A percentile compares a stretch with the other conserved stretches of the same genome.
Evolutionary conservation across 2,329 filamentous ascomycete species (phyloP).

Genomic region (Leptographium wingfieldii): DNA sequence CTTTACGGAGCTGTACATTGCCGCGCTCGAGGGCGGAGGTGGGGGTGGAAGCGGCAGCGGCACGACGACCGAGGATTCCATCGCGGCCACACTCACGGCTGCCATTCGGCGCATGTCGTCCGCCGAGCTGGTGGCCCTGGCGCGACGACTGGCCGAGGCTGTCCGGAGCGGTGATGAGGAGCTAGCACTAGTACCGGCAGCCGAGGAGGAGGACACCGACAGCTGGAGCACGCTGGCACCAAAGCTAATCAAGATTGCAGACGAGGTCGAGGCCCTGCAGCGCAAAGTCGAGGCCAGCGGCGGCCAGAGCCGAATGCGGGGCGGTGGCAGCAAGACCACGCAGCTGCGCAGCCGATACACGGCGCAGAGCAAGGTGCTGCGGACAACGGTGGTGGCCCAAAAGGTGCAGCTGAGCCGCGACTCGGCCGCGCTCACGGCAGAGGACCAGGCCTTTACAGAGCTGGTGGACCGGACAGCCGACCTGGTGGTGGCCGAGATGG

Average conservation of each 20-base stretch:
- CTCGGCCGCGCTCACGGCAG: conserved; percentile 54
- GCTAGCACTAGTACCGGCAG: conserved; percentile 23
- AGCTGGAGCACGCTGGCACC: conserved; percentile 14
- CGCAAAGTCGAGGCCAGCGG: conserved; percentile 30
- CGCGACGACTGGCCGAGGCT: conserved; percentile 28
- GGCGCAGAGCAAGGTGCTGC: conserved; percentile 53
- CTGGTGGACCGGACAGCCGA: conserved; percentile 46
- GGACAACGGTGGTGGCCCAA: conserved; percentile 70
- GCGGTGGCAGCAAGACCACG: not conserved
- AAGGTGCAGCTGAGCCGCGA: conserved; percentile 70
- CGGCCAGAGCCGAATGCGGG: conserved; percentile 8
- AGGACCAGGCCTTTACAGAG: conserved; percentile 58
- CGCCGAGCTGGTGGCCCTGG: conserved; percentile 28
- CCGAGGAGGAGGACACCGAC: conserved; percentile 11
- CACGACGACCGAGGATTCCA: conserved; percentile 21
- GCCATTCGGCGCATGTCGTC: conserved; percentile 49
- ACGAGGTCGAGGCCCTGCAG: conserved; percentile 33
- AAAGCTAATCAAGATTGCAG: conserved; percentile 28
- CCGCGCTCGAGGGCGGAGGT: conserved; percentile 29
- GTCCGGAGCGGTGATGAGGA: conserved; percentile 23
- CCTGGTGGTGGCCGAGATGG: conserved; percentile 27
- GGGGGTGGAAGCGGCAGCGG: conserved; percentile 18
- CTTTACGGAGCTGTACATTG: conserved; percentile 48
- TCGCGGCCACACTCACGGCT: conserved; percentile 32
- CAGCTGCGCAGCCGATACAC: conserved; percentile 62